Conservation (phyloP, 208 protist genomes). For the Leishmania major region DNA sequence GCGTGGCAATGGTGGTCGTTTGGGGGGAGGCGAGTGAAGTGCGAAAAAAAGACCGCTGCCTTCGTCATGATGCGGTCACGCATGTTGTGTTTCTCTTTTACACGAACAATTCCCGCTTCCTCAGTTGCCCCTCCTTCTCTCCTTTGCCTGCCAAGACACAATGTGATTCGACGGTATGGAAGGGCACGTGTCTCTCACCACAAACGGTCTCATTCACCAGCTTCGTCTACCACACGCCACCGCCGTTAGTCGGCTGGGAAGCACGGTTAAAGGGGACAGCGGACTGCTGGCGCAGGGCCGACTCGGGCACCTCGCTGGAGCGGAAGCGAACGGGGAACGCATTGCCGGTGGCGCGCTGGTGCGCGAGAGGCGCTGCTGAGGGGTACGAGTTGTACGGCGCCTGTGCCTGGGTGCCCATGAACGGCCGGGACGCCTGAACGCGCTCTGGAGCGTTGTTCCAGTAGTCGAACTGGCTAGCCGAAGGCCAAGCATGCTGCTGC, state of each 20-base stretch:
- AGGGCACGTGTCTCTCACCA: neutral
- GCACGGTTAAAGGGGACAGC: constrained; percentile 37
- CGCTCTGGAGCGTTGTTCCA: constrained; percentile 33
- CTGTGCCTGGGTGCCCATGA: constrained; percentile 35
- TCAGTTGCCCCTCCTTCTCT: neutral
- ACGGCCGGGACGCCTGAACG: constrained; percentile 26
- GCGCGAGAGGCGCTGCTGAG: constrained; percentile 16
- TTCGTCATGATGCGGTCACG: neutral
- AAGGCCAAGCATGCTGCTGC: constrained; percentile 28
- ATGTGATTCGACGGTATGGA: neutral
- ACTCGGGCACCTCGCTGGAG: constrained; percentile 26
- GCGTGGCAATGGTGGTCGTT: neutral
- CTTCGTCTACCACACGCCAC: constrained; percentile 49
- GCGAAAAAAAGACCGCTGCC: neutral
- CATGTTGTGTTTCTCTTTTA: neutral
- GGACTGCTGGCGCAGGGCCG: constrained; percentile 25
- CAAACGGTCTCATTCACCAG: neutral
- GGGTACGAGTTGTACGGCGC: constrained; percentile 64
- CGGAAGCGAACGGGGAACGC: constrained; percentile 29
- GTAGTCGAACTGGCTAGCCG: constrained; percentile 36
- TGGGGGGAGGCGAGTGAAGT: neutral
- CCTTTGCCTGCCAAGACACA: neutral
- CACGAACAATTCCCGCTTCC: neutral
- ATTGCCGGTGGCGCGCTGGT: constrained; percentile 22
- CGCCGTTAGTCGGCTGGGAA: constrained; percentile 33